Percentiles rank a stretch among this genome's conserved stretches.
phyloP scores from a whole-genome alignment of 2,329 filamentous ascomycete genomes.

The Clonostachys byssicola region DNA sequence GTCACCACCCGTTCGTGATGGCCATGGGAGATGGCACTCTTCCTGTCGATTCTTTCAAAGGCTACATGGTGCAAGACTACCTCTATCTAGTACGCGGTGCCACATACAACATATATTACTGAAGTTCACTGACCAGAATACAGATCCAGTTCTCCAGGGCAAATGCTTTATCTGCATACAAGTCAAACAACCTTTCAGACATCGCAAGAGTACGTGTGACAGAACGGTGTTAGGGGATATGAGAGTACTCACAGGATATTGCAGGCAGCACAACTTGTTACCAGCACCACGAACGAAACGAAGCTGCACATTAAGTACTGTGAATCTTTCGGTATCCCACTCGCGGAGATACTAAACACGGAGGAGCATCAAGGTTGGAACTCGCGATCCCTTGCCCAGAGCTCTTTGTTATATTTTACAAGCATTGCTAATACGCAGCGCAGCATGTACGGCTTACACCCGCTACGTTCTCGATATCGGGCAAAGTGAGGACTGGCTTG shows the following conservation, averaged over 20 bases:
- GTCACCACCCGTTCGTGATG: slow-evolving; percentile 78
- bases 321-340: slow-evolving; percentile 71
- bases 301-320: slow-evolving; percentile 81
- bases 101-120: not conserved
- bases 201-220: slow-evolving; percentile 60
- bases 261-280: slow-evolving; percentile 54
- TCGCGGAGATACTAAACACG: slow-evolving; percentile 65
- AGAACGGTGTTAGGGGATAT: slow-evolving; percentile 41
- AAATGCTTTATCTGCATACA: slow-evolving; percentile 82
- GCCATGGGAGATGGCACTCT: slow-evolving; percentile 72
- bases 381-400: not conserved
- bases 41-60: slow-evolving; percentile 73
- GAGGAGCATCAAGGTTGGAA: slow-evolving; percentile 68
- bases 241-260: too few species aligned
- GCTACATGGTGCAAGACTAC: slow-evolving; percentile 90
- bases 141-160: slow-evolving; percentile 84
- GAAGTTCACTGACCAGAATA: not conserved
- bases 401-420: not conserved
- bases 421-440: not conserved
- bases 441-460: slow-evolving; percentile 78
- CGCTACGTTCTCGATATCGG: slow-evolving; percentile 86
- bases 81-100: slow-evolving; percentile 66
- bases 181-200: slow-evolving; percentile 68
- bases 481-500: slow-evolving; percentile 82
- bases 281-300: slow-evolving; percentile 77